A percentile compares a stretch with the other conserved stretches of the same genome.
These are phyloP conservation scores for Colletotrichum zoysiae DNA, from an alignment of 2,329 filamentous ascomycete genomes.

Conservation along the genomic window DNA sequence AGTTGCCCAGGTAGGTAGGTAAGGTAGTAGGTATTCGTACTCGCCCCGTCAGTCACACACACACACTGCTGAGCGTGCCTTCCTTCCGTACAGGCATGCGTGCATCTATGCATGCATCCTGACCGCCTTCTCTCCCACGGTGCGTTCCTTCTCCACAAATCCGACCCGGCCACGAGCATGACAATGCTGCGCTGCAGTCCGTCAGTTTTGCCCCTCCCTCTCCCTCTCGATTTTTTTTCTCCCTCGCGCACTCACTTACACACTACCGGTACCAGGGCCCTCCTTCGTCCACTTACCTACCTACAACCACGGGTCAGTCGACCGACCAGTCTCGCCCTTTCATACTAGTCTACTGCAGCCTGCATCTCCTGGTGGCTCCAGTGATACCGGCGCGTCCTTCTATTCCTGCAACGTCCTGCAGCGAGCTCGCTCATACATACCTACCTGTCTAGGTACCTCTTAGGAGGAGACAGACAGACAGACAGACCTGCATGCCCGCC, in stretches of 20 bases:
- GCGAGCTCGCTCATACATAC: conserved; percentile 1
- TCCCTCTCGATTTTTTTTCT: conserved; percentile 8
- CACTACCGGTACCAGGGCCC: background rate
- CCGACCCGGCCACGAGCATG: conserved; percentile 24
- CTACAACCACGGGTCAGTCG: background rate
- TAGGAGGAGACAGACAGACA: too few relatives aligned
- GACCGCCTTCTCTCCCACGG: conserved; percentile 34
- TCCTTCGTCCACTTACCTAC: too few relatives aligned
- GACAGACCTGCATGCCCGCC: conserved; percentile 12
- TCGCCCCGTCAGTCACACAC: background rate
- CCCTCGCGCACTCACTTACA: background rate
- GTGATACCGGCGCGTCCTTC: background rate
- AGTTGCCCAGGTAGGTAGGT: too few relatives aligned
- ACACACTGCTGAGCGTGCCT: background rate
- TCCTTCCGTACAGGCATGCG: background rate
- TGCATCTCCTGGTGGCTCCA: conserved; percentile 1
- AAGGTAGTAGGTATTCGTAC: background rate
- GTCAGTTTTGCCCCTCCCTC: background rate
- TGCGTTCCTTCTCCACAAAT: conserved; percentile 33
- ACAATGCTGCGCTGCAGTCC: conserved; percentile 1
- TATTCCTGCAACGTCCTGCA: conserved; percentile 20
- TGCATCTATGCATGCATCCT: conserved; percentile 5
- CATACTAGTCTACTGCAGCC: conserved; percentile 2
- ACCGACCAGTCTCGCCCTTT: background rate
- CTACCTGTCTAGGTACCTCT: too few relatives aligned